Evolutionary conservation across 169 alveolate species (phyloP).

Genomic region (Babesia divergens): DNA sequence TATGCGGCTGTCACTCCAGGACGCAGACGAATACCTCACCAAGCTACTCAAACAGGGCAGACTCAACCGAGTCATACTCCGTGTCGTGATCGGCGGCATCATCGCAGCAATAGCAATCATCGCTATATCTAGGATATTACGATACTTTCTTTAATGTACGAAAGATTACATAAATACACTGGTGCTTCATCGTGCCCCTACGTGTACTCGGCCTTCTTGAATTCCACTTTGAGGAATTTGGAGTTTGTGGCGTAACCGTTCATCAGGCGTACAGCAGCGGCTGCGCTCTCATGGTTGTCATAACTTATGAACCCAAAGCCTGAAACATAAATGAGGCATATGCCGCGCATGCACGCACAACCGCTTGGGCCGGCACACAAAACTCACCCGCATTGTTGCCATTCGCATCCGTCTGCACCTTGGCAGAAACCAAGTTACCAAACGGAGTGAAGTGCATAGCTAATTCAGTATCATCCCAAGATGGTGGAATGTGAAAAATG

Average conservation of each 20-base stretch:
- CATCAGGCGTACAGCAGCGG: slow-evolving; percentile 85
- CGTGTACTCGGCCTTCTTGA: slow-evolving; percentile 79
- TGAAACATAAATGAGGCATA: slow-evolving; percentile 2
- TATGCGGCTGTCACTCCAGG: slow-evolving; percentile 17
- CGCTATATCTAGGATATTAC: slow-evolving; percentile 15
- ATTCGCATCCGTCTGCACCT: slow-evolving; percentile 83
- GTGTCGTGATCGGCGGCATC: slow-evolving; percentile 26
- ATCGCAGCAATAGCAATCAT: slow-evolving; percentile 22
- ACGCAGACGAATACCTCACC: slow-evolving; percentile 59
- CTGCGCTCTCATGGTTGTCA: slow-evolving; percentile 84
- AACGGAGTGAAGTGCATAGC: slow-evolving; percentile 81
- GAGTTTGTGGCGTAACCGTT: slow-evolving; percentile 85
- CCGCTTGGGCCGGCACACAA: too few relatives aligned
- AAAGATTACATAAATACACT: neutral
- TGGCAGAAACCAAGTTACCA: slow-evolving; percentile 87
- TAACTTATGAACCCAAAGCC: slow-evolving; percentile 90
- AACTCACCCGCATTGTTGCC: slow-evolving; percentile 69
- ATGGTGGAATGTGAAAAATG: slow-evolving; percentile 87
- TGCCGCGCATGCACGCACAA: neutral
- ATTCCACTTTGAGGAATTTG: slow-evolving; percentile 83
- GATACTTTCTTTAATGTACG: neutral
- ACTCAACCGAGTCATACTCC: slow-evolving; percentile 45
- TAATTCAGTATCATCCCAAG: slow-evolving; percentile 85
- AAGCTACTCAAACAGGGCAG: slow-evolving; percentile 60
- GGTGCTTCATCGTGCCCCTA: neutral